These are phyloP conservation scores for Graphilbum sp. DNA, from an alignment of 2,329 filamentous ascomycete species.

Conservation along the genomic window DNA sequence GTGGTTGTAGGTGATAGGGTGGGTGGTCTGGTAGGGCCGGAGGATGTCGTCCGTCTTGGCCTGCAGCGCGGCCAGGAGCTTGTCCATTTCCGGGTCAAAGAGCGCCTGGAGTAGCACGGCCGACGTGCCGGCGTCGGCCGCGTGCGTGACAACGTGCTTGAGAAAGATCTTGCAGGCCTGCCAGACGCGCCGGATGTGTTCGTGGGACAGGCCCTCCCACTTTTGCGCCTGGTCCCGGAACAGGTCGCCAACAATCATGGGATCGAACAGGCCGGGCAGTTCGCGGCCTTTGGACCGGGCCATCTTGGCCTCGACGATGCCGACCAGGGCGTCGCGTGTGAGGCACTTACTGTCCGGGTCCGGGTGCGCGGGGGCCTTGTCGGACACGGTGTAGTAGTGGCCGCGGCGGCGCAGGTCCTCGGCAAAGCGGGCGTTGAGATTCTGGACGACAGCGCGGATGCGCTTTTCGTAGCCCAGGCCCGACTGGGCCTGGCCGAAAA, in stretches of 20 bases:
- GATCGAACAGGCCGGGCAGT: conserved; percentile 20
- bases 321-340: neutral
- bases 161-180: conserved; percentile 18
- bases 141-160: conserved; percentile 18
- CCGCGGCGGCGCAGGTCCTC: too few species aligned
- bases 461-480: neutral
- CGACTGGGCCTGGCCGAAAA: conserved; percentile 25
- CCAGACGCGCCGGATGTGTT: conserved; percentile 18
- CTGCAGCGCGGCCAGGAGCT: conserved; percentile 13
- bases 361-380: too few species aligned
- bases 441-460: conserved; percentile 1
- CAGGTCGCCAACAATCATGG: conserved; percentile 17
- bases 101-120: conserved; percentile 12
- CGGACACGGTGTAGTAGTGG: too few species aligned
- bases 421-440: neutral
- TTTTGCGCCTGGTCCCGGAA: conserved; percentile 22
- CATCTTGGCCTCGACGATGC: conserved; percentile 13
- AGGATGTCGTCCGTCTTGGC: conserved; percentile 24
- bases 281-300: conserved; percentile 22
- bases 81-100: conserved; percentile 11
- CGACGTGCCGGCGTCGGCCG: conserved; percentile 9
- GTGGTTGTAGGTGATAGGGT: too few species aligned
- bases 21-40: conserved; percentile 16
- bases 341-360: too few species aligned
- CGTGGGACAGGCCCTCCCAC: conserved; percentile 21